phyloP scores from a whole-genome alignment of 805 yeast species.

The Hanseniaspora thailandica region DNA sequence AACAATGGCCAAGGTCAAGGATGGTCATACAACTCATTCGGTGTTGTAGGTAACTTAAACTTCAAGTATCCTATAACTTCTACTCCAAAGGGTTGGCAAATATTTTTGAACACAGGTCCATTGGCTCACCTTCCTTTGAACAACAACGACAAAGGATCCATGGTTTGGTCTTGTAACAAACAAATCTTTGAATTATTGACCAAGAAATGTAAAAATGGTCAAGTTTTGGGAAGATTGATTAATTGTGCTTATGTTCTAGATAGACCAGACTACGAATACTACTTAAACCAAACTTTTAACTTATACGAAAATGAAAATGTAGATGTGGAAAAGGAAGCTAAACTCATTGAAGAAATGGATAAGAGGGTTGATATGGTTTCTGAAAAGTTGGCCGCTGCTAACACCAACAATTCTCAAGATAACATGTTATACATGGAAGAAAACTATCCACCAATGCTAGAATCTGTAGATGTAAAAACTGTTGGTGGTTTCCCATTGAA shows the following conservation, averaged over 20 bases:
- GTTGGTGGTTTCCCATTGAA: constrained; percentile 84
- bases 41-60: constrained; percentile 82
- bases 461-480: constrained; percentile 45
- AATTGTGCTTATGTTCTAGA: constrained; percentile 81
- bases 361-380: constrained; percentile 45
- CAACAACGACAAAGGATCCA: constrained; percentile 59
- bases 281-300: constrained; percentile 29
- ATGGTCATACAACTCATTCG: constrained; percentile 80
- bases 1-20: constrained; percentile 69
- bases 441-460: constrained; percentile 55
- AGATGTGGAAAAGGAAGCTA: constrained; percentile 33
- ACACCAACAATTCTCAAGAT: constrained; percentile 21
- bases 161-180: constrained; percentile 87
- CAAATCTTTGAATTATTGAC: constrained; percentile 49
- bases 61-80: constrained; percentile 46
- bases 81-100: constrained; percentile 65
- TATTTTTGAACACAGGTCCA: constrained; percentile 86
- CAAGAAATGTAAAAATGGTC: constrained; percentile 38
- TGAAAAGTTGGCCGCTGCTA: constrained; percentile 23
- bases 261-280: constrained; percentile 61
- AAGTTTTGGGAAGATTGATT: constrained; percentile 54
- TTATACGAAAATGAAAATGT: background rate
- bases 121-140: constrained; percentile 85
- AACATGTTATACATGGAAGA: constrained; percentile 41
- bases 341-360: constrained; percentile 52